phyloP scores from a whole-genome alignment of 208 protist genomes.

The Wallacemonas rigidus region DNA sequence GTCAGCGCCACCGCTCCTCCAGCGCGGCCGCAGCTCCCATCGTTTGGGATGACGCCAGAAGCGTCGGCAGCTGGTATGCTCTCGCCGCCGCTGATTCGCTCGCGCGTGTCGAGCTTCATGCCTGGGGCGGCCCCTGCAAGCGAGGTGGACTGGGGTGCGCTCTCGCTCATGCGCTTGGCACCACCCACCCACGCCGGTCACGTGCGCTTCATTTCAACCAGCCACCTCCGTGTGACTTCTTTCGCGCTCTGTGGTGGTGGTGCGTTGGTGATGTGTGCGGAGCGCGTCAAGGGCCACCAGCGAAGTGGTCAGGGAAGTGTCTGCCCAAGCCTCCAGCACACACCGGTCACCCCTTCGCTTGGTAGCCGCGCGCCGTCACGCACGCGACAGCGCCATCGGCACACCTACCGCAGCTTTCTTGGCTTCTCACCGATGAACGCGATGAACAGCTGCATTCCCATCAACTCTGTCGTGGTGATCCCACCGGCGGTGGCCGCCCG shows the following conservation, averaged over 20 bases:
- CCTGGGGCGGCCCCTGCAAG: not conserved
- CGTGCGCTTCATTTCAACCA: not conserved
- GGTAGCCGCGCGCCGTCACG: not conserved
- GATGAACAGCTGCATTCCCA: constrained; percentile 13
- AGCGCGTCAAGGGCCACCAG: not conserved
- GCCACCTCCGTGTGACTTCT: not conserved
- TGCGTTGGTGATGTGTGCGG: constrained; percentile 10
- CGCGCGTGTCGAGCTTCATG: not conserved
- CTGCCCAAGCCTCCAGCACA: not conserved
- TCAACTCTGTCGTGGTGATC: not conserved
- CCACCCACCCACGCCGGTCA: not conserved
- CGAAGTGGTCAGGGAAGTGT: not conserved
- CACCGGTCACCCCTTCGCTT: not conserved
- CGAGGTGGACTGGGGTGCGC: not conserved
- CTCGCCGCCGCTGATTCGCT: not conserved
- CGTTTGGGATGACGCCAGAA: too few species aligned
- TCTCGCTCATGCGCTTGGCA: not conserved
- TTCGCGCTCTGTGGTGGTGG: constrained; percentile 13
- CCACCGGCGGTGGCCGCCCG: not conserved
- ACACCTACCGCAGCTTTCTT: constrained; percentile 6
- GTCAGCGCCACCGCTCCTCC: too few species aligned
- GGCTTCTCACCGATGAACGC: constrained; percentile 19
- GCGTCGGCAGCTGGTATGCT: too few species aligned
- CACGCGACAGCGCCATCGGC: not conserved
- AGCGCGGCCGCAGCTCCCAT: too few species aligned